Base-by-base conservation (phyloP, 257 asterid genomes). In the Nicotiana knightiana region DNA sequence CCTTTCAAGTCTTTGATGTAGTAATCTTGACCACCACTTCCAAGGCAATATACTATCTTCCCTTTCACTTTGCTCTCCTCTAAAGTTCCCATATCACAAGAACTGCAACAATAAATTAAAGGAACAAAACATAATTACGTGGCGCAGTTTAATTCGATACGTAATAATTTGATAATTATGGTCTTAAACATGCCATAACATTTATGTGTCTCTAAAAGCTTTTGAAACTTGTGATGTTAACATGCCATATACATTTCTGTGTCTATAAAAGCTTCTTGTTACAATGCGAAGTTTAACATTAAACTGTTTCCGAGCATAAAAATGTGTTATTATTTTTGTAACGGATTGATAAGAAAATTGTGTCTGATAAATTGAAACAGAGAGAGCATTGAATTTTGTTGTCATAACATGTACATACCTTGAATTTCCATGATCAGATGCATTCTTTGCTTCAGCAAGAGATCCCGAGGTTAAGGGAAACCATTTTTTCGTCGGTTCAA, bases 31-130 rank as follows among this genome's bases (percentile, higher is more conserved):
- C 80, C 89, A 0, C 33, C 35, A 0, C 9, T 9, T n/a, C 92
- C 93, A 13, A 70, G 81, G 82, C 99, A 95, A 58, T 63, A 85
- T 17, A 95, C 87, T 39, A 95, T 90, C n/a, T 73, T 91, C 33
- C 98, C 98, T 73, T 84, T 85, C 79, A 95, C 98, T 87, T 88
- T 84, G 8, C 54, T 82, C 76, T 15, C 28, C 46, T 68, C 81
- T 73, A 95, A 39, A n/a, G 87, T 82, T 30, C 84, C 90, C 0
- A 0, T 0, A 9, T 91, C 96, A 37, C 97, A 93, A 1, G 88
- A 89, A 81, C 98, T 94, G 86, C 51, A 43, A 43, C 51, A 9
- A 43, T 9, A 43, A 51, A 5, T 75, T 28, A 4, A 75, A 51
- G 26, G 28, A 75, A 37, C 12, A 81, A 61, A 61, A 33, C 1